phyloP scores from a whole-genome alignment of 2,329 filamentous ascomycete species.

The Rosellinia necatrix region DNA sequence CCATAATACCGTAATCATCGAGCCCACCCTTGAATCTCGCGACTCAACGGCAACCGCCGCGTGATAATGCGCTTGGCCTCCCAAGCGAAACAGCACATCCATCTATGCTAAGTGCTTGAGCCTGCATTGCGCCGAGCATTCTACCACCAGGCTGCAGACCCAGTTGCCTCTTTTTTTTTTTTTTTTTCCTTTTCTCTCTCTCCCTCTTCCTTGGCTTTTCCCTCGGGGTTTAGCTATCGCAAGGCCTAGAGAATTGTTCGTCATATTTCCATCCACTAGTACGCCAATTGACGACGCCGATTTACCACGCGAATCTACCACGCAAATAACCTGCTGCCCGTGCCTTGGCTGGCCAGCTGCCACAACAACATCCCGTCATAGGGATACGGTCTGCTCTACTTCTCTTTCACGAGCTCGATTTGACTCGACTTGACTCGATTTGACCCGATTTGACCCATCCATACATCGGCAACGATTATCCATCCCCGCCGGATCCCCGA shows the following conservation, averaged over 20 bases:
- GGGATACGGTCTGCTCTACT: background rate
- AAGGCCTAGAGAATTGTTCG: no score
- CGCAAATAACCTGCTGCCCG: no score
- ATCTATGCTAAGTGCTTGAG: background rate
- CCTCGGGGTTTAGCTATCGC: no score
- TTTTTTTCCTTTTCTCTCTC: constrained; percentile 3
- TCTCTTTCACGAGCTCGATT: background rate
- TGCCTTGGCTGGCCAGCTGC: background rate
- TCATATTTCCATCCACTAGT: constrained; percentile 3
- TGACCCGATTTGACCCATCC: background rate
- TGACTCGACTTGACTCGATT: background rate
- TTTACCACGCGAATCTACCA: no score
- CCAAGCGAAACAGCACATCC: constrained; percentile 2
- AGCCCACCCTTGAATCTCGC: constrained; percentile 2
- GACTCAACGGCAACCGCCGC: constrained; percentile 4
- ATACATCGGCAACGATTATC: background rate
- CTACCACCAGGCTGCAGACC: background rate
- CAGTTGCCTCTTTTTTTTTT: background rate
- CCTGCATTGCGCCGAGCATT: background rate
- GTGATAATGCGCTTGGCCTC: background rate
- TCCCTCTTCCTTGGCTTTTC: no score
- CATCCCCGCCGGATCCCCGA: background rate
- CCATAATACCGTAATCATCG: background rate
- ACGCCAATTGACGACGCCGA: no score
- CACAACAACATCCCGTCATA: background rate